A percentile compares a stretch with the other conserved stretches of the same genome.
These are phyloP conservation scores for Talaromyces ruber DNA, from an alignment of 495 filamentous ascomycete genomes.

Conservation along the genomic window DNA sequence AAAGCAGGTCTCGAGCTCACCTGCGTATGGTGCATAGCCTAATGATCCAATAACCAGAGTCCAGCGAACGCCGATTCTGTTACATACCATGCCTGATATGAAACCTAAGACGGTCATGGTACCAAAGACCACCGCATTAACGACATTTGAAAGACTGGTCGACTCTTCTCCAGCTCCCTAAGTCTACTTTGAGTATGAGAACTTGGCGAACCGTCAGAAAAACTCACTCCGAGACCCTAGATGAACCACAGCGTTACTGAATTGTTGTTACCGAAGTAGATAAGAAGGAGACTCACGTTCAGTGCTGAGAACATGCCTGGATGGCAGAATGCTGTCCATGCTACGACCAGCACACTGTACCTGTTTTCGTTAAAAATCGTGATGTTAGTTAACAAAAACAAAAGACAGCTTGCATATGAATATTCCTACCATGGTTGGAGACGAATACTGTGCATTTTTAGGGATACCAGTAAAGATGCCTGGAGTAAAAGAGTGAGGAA, in stretches of 20 bases:
- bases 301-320: not conserved
- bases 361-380: not conserved
- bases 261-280: not conserved
- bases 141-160: not conserved
- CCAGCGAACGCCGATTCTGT: not conserved
- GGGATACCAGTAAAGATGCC: not conserved
- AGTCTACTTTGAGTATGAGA: not conserved
- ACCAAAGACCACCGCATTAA: not conserved
- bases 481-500: too few relatives aligned
- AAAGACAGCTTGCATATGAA: not conserved
- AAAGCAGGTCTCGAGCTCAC: not conserved
- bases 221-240: not conserved
- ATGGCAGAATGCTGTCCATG: slow-evolving; percentile 2
- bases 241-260: not conserved
- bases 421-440: not conserved
- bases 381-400: too few relatives aligned
- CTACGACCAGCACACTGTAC: not conserved
- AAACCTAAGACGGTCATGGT: not conserved
- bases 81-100: not conserved
- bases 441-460: not conserved
- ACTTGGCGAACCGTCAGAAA: not conserved
- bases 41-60: not conserved
- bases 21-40: slow-evolving; percentile 1
- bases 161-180: not conserved
- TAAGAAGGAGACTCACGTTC: not conserved